Conservation (phyloP, 345 rosid genomes). For the Ricinus communis region DNA sequence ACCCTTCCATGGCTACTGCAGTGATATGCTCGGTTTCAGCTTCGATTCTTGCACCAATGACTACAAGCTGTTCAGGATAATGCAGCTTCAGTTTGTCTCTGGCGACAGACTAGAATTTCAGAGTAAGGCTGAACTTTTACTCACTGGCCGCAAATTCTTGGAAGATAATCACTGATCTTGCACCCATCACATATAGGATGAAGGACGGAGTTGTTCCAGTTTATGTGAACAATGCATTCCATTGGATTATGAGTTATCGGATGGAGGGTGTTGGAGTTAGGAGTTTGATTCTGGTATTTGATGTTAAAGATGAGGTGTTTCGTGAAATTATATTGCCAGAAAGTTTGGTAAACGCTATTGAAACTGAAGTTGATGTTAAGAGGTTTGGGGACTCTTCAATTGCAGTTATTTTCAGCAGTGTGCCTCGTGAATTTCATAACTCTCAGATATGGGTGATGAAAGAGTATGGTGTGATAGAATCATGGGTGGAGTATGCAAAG, state of each 20-base stretch:
- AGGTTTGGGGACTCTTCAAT: neutral
- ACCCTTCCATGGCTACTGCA: too few species aligned
- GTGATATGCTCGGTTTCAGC: neutral
- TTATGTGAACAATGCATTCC: neutral
- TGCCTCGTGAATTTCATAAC: neutral
- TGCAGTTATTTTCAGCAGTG: neutral
- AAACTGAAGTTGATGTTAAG: neutral
- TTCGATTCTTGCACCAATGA: neutral
- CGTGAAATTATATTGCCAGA: neutral
- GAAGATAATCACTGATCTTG: neutral
- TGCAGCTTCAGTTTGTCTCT: too few species aligned
- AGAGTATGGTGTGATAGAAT: neutral
- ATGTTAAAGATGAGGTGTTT: neutral
- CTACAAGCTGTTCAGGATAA: neutral
- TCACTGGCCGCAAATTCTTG: neutral
- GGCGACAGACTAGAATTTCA: neutral
- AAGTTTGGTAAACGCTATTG: neutral
- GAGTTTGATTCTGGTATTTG: neutral
- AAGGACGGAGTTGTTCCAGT: neutral
- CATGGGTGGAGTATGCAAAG: neutral
- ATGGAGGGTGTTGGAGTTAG: neutral
- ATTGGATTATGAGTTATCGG: neutral
- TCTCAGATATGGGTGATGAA: conserved; percentile 8
- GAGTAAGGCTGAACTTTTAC: neutral
- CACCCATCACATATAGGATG: neutral